Base-by-base conservation (phyloP, 805 yeast species). In the Saturnispora bothae region DNA sequence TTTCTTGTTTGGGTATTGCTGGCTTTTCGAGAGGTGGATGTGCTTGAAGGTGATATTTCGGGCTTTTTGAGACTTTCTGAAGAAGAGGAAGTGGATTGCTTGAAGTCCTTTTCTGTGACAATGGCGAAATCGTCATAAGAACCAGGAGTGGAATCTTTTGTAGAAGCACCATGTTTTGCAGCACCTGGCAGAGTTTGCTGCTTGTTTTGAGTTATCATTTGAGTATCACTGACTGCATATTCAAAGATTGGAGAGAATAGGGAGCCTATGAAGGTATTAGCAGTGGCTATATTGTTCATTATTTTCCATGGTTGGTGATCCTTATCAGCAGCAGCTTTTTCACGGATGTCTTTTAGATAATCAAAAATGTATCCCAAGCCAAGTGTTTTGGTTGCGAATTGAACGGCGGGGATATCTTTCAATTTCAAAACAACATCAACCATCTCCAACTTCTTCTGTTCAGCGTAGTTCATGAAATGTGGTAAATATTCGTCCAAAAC, bases 61-160 rank as follows among this genome's bases (percentile, higher is more conserved):
- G 37, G 26, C 12, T 20, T 15, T 16, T 26, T 15, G 12, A 27
- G 19, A 7, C 23, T 23, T 13, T 15, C 20, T 12, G 19, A 4
- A 7, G 18, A 18, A 3, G 25, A 21, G 9, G 17, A 19, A 10
- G 36, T 22, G 17, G 30, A 17, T 5, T 43, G 44, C 15, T 38
- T 40, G 21, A 51, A 32, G 32, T 53, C 62, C 16, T 51, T 57
- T 33, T 51, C 51, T 28, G 63, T 69, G 31, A 72, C 69, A 20
- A 72, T 53, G 40, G 69, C 76, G 53, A 63, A 71, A 26, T 66
- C 77, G 23, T 54, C 64, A 26, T 38, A 35, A 34, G 39, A 43
- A 2, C 41, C 41, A 27, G 8, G 6, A 27, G n/a, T n/a, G n/a
- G n/a, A n/a, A n/a, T n/a, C n/a, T n/a, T n/a, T n/a, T n/a, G n/a